Conservation (phyloP, 2,329 filamentous ascomycete species). For the Penicillium frequentans region DNA sequence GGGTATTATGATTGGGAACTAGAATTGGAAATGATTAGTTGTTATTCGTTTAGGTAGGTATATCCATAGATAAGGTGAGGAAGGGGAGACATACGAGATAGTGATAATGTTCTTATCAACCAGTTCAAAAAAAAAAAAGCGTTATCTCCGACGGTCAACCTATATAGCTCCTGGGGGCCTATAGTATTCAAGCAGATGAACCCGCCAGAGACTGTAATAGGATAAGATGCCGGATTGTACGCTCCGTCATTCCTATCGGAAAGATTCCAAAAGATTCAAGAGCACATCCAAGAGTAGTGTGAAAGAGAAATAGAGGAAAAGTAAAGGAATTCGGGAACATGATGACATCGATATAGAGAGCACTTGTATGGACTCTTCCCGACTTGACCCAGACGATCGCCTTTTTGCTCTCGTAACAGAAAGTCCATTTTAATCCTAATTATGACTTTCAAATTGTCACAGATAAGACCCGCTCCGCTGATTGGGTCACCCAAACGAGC, state of each 20-base stretch:
- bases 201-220: slow-evolving; percentile 30
- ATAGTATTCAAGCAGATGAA: slow-evolving; percentile 15
- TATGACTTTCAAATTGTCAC: slow-evolving; percentile 22
- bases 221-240: slow-evolving; percentile 29
- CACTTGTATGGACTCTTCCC: slow-evolving; percentile 4
- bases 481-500: slow-evolving; percentile 27
- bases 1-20: background rate
- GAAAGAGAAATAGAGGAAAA: background rate
- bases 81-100: slow-evolving; percentile 19
- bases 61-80: background rate
- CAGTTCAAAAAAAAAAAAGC: slow-evolving; percentile 3
- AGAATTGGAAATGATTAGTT: background rate
- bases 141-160: slow-evolving; percentile 17
- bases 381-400: slow-evolving; percentile 18
- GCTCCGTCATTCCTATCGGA: slow-evolving; percentile 30
- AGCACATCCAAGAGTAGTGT: background rate
- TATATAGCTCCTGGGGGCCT: background rate
- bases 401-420: slow-evolving; percentile 27
- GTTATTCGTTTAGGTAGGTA: background rate
- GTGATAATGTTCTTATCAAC: background rate
- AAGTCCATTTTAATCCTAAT: slow-evolving; percentile 11
- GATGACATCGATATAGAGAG: slow-evolving; percentile 22
- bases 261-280: background rate
- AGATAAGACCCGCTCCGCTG: slow-evolving; percentile 31
- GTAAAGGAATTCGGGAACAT: background rate